A percentile compares a stretch with the other conserved stretches of the same genome.
Conservation (phyloP, 352 stramenopile species). For the Globisporangium megalacanthum region DNA sequence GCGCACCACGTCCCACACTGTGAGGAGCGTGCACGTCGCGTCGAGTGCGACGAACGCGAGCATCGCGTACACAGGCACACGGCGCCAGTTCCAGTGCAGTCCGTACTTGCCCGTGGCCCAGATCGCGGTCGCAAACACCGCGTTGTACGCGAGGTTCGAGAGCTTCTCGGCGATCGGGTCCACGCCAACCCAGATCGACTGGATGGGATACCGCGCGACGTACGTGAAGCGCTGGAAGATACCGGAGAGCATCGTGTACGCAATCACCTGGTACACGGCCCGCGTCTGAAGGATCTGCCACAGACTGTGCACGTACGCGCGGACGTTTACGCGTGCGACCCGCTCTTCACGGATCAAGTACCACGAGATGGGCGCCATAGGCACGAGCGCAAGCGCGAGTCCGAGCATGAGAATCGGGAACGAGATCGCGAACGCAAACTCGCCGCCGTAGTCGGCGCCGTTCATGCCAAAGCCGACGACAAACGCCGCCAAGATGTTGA, state of each 20-base stretch:
- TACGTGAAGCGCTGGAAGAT: constrained; percentile 11
- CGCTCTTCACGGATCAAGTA: constrained; percentile 16
- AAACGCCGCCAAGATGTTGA: constrained; percentile 14
- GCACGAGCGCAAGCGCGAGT: constrained; percentile 9
- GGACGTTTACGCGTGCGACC: constrained; percentile 1
- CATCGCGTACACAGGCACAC: constrained; percentile 35
- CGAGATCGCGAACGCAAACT: constrained; percentile 24
- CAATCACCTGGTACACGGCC: constrained; percentile 21
- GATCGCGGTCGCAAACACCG: constrained; percentile 18
- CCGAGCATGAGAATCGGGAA: constrained; percentile 25
- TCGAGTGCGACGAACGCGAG: constrained; percentile 19
- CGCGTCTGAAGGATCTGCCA: constrained; percentile 13
- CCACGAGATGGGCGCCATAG: constrained; percentile 17
- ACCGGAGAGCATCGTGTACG: constrained; percentile 16
- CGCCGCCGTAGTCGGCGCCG: constrained; percentile 29
- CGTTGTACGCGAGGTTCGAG: constrained; percentile 22
- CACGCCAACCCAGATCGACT: constrained; percentile 32
- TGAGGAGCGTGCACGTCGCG: constrained; percentile 45
- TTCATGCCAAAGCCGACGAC: constrained; percentile 25
- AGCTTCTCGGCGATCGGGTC: constrained; percentile 33
- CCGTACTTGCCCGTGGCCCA: constrained; percentile 39
- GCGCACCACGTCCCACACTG: constrained; percentile 44
- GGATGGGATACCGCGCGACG: constrained; percentile 21
- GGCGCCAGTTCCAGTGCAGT: constrained; percentile 56
- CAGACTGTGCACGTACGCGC: constrained; percentile 1